Evolutionary conservation across 2,329 filamentous ascomycete species (phyloP).

Genomic region (Hypoxylon sp.): DNA sequence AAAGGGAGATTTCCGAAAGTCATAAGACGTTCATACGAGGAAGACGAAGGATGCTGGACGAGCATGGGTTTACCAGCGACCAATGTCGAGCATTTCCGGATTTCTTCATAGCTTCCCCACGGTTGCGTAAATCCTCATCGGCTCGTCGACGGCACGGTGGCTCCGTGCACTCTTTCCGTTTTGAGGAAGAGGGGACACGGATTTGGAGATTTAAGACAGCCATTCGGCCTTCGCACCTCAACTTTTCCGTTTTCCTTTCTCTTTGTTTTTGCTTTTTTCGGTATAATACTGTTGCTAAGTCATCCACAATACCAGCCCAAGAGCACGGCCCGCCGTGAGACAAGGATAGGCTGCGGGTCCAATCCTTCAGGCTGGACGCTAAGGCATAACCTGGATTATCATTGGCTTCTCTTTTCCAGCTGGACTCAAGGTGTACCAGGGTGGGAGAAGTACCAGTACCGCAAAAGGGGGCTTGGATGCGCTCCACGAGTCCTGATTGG

Average conservation of each 20-base stretch:
- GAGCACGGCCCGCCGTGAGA: constrained; percentile 32
- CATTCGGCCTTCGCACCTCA: no score
- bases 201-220: constrained; percentile 4
- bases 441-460: constrained; percentile 23
- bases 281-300: constrained; percentile 22
- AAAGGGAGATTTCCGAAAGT: not conserved
- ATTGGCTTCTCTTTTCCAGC: constrained; percentile 32
- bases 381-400: not conserved
- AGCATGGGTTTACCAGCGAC: constrained; percentile 9
- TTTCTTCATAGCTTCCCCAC: constrained; percentile 22
- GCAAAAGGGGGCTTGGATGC: constrained; percentile 32
- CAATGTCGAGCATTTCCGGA: constrained; percentile 3
- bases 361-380: constrained; percentile 36
- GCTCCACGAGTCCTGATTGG: constrained; percentile 24
- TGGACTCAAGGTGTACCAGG: constrained; percentile 30
- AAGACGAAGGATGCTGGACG: constrained; percentile 7
- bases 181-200: constrained; percentile 1
- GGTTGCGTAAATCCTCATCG: constrained; percentile 21
- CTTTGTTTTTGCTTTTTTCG: constrained; percentile 6
- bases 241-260: not conserved
- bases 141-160: constrained; percentile 21
- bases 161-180: constrained; percentile 9
- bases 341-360: constrained; percentile 22
- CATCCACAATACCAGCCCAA: constrained; percentile 24
- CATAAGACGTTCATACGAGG: constrained; percentile 1